Percentiles rank a stretch among this genome's conserved stretches.
Evolutionary conservation across 1,284 basidiomycete species (phyloP).

Genomic region (Sutorius eximius): DNA sequence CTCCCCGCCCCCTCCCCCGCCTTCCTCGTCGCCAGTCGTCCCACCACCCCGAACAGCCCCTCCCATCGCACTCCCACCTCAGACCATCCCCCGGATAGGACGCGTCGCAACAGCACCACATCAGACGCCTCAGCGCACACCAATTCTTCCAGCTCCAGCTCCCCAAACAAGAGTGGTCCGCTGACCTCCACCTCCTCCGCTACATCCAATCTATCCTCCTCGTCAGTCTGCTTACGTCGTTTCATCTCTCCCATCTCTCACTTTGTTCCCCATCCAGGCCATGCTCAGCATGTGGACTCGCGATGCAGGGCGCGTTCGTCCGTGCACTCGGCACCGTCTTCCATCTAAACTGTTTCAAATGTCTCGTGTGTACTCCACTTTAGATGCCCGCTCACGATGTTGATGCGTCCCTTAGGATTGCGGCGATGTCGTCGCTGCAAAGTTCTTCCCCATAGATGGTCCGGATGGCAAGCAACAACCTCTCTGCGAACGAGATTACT

Average conservation of each 20-base stretch:
- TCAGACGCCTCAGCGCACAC: conserved; percentile 54
- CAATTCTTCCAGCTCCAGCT: conserved; percentile 43
- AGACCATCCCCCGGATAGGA: conserved; percentile 46
- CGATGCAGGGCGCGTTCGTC: conserved; percentile 94
- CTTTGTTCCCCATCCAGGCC: conserved; percentile 42
- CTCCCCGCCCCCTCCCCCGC: conserved; percentile 49
- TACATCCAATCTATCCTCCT: conserved; percentile 45
- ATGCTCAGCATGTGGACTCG: conserved; percentile 72
- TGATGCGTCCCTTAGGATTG: conserved; percentile 71
- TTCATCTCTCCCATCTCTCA: conserved; percentile 9
- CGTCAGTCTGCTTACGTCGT: conserved; percentile 39
- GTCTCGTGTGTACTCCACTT: conserved; percentile 64
- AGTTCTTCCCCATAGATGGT: conserved; percentile 98
- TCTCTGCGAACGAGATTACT: conserved; percentile 98
- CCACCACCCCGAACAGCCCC: conserved; percentile 50
- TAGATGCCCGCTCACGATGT: not conserved
- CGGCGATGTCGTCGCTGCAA: conserved; percentile 92
- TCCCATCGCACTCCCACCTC: conserved; percentile 50
- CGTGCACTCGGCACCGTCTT: conserved; percentile 93
- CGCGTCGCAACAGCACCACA: conserved; percentile 45
- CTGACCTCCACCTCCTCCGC: conserved; percentile 46
- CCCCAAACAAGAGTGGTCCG: conserved; percentile 44
- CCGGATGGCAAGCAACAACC: conserved; percentile 84
- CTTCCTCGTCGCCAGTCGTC: conserved; percentile 51
- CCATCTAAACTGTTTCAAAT: conserved; percentile 96